Evolutionary conservation across 2,329 filamentous ascomycete genomes (phyloP).

Genomic region (Bipolaris oryzae): DNA sequence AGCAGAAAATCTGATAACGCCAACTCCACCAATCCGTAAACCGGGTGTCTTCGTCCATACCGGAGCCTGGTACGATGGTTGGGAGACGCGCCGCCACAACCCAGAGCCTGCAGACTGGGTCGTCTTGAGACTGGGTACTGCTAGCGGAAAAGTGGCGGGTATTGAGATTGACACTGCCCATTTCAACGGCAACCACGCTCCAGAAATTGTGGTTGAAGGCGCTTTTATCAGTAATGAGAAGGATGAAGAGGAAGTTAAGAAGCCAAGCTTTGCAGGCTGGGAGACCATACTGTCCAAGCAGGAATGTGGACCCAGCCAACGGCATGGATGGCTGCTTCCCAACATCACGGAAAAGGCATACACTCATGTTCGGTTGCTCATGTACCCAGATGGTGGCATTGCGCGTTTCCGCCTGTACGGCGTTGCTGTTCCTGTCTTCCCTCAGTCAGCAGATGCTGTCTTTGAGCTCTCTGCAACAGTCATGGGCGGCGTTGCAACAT

Average conservation of each 20-base stretch:
- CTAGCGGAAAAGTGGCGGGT: slow-evolving; percentile 73
- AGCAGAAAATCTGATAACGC: slow-evolving; percentile 64
- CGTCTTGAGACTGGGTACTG: slow-evolving; percentile 63
- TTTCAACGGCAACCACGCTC: slow-evolving; percentile 83
- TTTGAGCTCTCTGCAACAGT: slow-evolving; percentile 79
- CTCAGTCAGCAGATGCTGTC: slow-evolving; percentile 66
- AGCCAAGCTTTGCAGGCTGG: slow-evolving; percentile 59
- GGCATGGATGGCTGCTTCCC: slow-evolving; percentile 74
- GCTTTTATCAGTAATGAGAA: slow-evolving; percentile 63
- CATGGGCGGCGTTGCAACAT: slow-evolving; percentile 76
- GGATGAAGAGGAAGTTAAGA: slow-evolving; percentile 66
- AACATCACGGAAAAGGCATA: slow-evolving; percentile 66
- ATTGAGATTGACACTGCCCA: slow-evolving; percentile 81
- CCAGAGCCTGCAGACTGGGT: slow-evolving; percentile 64
- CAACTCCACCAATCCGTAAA: slow-evolving; percentile 61
- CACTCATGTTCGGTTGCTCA: slow-evolving; percentile 79
- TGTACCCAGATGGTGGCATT: slow-evolving; percentile 87
- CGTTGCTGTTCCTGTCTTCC: slow-evolving; percentile 76
- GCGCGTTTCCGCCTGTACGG: slow-evolving; percentile 80
- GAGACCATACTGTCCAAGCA: slow-evolving; percentile 72
- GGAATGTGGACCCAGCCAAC: slow-evolving; percentile 74
- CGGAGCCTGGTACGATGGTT: slow-evolving; percentile 69
- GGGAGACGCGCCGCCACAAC: slow-evolving; percentile 68
- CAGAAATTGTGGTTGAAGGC: slow-evolving; percentile 77
- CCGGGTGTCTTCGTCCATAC: slow-evolving; percentile 65